Evolutionary conservation across 2,329 filamentous ascomycete genomes (phyloP).

Genomic region (Ceratocystiopsis minuta): DNA sequence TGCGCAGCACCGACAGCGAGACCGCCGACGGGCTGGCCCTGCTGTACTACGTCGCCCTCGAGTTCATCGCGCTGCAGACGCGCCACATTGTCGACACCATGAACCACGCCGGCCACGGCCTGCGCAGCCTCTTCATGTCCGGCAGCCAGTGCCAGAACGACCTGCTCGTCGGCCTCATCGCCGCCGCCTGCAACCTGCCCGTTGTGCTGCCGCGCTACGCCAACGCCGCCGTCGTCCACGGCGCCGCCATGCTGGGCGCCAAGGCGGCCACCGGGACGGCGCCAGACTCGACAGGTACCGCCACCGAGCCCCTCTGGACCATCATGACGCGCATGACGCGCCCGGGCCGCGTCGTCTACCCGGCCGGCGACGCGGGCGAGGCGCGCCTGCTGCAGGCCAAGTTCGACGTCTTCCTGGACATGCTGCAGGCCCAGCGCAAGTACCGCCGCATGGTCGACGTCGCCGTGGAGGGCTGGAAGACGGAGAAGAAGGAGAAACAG

Average conservation of each 20-base stretch:
- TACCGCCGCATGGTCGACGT: conserved; percentile 68
- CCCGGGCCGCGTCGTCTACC: conserved; percentile 67
- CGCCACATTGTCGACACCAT: conserved; percentile 88
- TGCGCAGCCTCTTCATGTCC: conserved; percentile 95
- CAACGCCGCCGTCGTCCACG: conserved; percentile 87
- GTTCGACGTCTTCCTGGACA: conserved; percentile 90
- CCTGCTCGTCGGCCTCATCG: conserved; percentile 78
- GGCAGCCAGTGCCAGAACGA: conserved; percentile 94
- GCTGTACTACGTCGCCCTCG: conserved; percentile 90
- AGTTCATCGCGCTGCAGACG: conserved; percentile 95
- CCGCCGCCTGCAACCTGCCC: conserved; percentile 78
- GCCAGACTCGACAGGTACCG: conserved; percentile 41
- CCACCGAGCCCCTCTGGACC: conserved; percentile 75
- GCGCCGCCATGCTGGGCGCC: conserved; percentile 94
- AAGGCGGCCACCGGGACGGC: conserved; percentile 66
- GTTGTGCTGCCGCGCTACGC: conserved; percentile 89
- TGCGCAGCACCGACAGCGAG: conserved; percentile 60
- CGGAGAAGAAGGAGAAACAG: too few species aligned
- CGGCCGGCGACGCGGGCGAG: conserved; percentile 52
- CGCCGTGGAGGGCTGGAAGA: conserved; percentile 22
- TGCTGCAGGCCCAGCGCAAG: conserved; percentile 67
- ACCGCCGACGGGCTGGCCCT: conserved; percentile 68
- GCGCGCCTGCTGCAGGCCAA: conserved; percentile 71
- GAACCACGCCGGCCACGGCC: conserved; percentile 76
- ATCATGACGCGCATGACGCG: conserved; percentile 99